Percentiles rank a stretch among this genome's conserved stretches.
Conservation (phyloP, 1,139 yeast genomes). For the Candida gigantensis region DNA sequence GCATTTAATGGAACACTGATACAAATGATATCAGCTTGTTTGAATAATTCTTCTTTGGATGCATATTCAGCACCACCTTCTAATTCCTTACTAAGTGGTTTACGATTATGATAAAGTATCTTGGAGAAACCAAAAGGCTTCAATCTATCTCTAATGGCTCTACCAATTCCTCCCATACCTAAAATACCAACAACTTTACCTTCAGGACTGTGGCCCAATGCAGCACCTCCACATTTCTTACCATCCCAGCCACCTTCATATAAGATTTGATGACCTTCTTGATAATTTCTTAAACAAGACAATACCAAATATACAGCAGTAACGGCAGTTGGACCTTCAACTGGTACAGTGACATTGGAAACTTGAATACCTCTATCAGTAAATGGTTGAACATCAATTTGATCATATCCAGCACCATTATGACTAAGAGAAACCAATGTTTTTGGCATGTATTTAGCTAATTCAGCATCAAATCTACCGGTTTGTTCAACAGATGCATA, state of each 20-base stretch:
- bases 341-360: constrained; percentile 71
- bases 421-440: constrained; percentile 68
- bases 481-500: constrained; percentile 50
- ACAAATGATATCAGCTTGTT: constrained; percentile 57
- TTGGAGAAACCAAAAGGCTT: constrained; percentile 64
- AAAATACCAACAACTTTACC: constrained; percentile 65
- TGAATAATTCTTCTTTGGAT: constrained; percentile 54
- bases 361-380: constrained; percentile 57
- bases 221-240: constrained; percentile 27
- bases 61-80: constrained; percentile 61
- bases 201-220: constrained; percentile 51
- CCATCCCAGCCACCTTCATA: constrained; percentile 60
- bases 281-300: constrained; percentile 70
- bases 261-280: constrained; percentile 43
- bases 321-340: constrained; percentile 81
- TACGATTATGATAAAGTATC: constrained; percentile 63
- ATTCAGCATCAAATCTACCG: constrained; percentile 77
- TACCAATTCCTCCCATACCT: constrained; percentile 81
- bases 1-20: constrained; percentile 62
- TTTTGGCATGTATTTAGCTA: constrained; percentile 59
- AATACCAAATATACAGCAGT: constrained; percentile 68
- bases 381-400: constrained; percentile 59
- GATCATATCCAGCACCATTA: constrained; percentile 95
- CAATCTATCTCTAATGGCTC: constrained; percentile 62
- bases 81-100: constrained; percentile 50